phyloP scores from a whole-genome alignment of 306 rosid genomes.

The Quercus parvula region DNA sequence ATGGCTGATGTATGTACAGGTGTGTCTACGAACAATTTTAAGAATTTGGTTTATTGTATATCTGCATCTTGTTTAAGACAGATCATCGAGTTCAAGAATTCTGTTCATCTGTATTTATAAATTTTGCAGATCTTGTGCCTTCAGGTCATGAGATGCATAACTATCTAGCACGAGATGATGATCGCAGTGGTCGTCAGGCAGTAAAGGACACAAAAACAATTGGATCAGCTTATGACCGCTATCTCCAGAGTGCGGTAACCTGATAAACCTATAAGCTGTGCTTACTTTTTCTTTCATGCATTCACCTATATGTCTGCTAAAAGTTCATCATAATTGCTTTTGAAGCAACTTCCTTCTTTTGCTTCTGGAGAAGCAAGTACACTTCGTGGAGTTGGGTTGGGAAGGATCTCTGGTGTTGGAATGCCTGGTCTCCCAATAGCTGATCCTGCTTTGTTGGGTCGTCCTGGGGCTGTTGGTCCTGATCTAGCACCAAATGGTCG shows the following conservation, averaged over 20 bases:
- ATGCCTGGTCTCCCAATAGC: constrained; percentile 46
- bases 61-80: neutral
- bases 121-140: constrained; percentile 43
- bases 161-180: constrained; percentile 58
- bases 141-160: constrained; percentile 66
- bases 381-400: constrained; percentile 51
- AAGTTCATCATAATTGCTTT: constrained; percentile 30
- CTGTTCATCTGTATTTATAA: neutral
- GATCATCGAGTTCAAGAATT: neutral
- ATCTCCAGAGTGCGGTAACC: constrained; percentile 84
- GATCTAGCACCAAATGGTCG: constrained; percentile 61
- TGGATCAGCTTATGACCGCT: constrained; percentile 87
- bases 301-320: constrained; percentile 25
- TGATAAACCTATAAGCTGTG: constrained; percentile 15
- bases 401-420: constrained; percentile 52
- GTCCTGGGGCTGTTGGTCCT: constrained; percentile 48
- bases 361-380: constrained; percentile 67
- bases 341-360: constrained; percentile 64
- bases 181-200: constrained; percentile 43
- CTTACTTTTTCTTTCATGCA: constrained; percentile 11
- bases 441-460: constrained; percentile 55
- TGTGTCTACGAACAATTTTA: neutral
- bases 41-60: neutral
- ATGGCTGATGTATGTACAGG: neutral
- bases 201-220: constrained; percentile 60